phyloP scores from a whole-genome alignment of 176 grass and related monocot species.

The Avena insularis region DNA sequence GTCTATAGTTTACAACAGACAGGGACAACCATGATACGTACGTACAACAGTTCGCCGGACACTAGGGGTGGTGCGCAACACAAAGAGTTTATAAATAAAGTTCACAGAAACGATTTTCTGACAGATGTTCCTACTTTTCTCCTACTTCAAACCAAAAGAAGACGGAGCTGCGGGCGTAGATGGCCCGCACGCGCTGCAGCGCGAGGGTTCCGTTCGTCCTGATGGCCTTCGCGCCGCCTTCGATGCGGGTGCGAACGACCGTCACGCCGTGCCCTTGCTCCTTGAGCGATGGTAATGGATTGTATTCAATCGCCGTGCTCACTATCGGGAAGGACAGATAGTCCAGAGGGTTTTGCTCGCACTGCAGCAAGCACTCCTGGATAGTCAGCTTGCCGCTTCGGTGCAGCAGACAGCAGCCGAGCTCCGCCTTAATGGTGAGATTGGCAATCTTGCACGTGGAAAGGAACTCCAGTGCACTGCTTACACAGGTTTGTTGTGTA shows the following conservation, averaged over 20 bases:
- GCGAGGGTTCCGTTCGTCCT: constrained; percentile 73
- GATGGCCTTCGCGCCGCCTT: constrained; percentile 87
- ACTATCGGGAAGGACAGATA: constrained; percentile 94
- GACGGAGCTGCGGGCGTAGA: constrained; percentile 80
- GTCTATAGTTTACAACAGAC: constrained; percentile 28
- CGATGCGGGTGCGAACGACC: constrained; percentile 83
- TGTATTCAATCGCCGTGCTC: constrained; percentile 61
- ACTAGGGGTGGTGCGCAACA: background rate
- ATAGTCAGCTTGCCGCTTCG: constrained; percentile 81
- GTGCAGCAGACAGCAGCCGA: constrained; percentile 89
- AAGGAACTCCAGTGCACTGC: constrained; percentile 83
- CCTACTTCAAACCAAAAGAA: constrained; percentile 98
- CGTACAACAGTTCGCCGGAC: background rate
- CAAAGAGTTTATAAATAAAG: background rate
- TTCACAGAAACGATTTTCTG: background rate
- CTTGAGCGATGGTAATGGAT: constrained; percentile 39
- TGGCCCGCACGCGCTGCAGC: constrained; percentile 81
- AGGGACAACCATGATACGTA: background rate
- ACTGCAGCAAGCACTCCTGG: constrained; percentile 87
- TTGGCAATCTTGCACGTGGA: constrained; percentile 92
- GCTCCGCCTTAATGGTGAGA: constrained; percentile 79
- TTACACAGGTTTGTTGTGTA: constrained; percentile 4
- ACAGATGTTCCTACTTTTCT: constrained; percentile 32
- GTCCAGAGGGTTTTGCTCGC: constrained; percentile 91
- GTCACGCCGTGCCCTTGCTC: constrained; percentile 68